These are phyloP conservation scores for Tetraselmis striata DNA, from an alignment of 139 green algal species.

Conservation along the genomic window DNA sequence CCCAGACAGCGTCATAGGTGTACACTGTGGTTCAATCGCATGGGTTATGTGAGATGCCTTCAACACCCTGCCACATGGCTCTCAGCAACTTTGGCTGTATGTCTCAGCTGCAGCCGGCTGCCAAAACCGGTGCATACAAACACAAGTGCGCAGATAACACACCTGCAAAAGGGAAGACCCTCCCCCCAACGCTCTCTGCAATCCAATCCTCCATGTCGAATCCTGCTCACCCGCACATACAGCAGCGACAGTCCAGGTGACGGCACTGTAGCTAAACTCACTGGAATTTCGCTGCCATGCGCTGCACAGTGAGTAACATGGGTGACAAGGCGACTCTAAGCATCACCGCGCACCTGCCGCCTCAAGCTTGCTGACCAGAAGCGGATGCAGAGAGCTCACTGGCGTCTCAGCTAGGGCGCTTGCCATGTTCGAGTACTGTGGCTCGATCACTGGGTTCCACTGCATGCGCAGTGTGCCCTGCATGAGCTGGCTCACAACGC, in stretches of 20 bases:
- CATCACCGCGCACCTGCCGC: not conserved
- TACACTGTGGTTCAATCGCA: not conserved
- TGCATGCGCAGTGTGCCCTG: not conserved
- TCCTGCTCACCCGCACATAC: too few species aligned
- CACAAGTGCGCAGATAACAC: too few species aligned
- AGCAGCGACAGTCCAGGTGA: too few species aligned
- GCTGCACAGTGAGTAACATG: too few species aligned
- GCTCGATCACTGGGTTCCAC: not conserved
- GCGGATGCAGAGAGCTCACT: not conserved
- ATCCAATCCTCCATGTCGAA: not conserved
- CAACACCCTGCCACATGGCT: too few species aligned
- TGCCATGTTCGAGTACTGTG: not conserved
- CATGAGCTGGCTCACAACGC: not conserved
- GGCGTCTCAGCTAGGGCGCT: not conserved
- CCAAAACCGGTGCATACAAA: too few species aligned
- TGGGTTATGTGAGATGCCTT: too few species aligned
- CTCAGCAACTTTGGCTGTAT: too few species aligned
- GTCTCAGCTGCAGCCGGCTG: too few species aligned
- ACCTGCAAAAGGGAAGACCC: not conserved
- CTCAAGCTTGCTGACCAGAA: not conserved
- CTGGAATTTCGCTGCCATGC: too few species aligned
- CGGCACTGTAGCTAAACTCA: too few species aligned
- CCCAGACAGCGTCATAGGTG: constrained; percentile 1
- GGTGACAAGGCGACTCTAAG: too few species aligned
- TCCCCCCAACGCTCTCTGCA: not conserved